Evolutionary conservation across 1,284 basidiomycete genomes (phyloP), one percentile per base, ranked within the genome.

Genomic region (Athelia psychrophila): DNA sequence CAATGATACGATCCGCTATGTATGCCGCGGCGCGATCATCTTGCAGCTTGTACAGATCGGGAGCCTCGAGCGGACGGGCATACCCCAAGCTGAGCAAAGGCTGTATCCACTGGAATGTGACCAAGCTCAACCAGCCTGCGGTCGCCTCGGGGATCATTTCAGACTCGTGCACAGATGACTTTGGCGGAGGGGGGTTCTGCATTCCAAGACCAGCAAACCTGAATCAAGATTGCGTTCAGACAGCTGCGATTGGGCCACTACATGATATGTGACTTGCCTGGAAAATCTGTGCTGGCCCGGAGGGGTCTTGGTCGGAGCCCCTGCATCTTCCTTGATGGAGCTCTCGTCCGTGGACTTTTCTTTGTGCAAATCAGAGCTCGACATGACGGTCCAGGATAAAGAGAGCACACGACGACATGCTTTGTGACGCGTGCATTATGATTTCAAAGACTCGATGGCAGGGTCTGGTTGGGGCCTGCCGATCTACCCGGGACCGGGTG

Each of bases 31-130:
- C 73, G 19, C 80, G 80, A 15, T 84, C 72, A 46, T 83, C 78
- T 55, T 86, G 84, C 44, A 95, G 81, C 64, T 83, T 87, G 78
- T 88, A 95, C n/a, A 96, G 74, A 68, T 97, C 94, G 0, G 85
- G 73, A 0, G 86, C 83, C 64, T 94, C 88, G 3, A 96, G 77
- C 1, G 93, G 88, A 4, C 93, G 80, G 15, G 83, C 79, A 64
- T 90, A 92, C 9, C 87, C 75, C 58, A 78, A 65, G 10, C 74
- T 72, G 66, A 93, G 79, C 49, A 93, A 72, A 2, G 84, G 80
- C 1, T 83, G 85, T 49, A 95, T 79, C 93, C 93, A 96, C 48
- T 73, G 71, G 62, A 81, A 83, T 18, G 71, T 76, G 3, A 81
- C 50, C 18, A 72, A 54, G 51, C 65, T 71, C 46, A 76, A 66